A percentile compares a stretch with the other conserved stretches of the same genome.
These are phyloP conservation scores for Trematosphaeria pertusa DNA, from an alignment of 2,329 filamentous ascomycete genomes.

Conservation along the genomic window DNA sequence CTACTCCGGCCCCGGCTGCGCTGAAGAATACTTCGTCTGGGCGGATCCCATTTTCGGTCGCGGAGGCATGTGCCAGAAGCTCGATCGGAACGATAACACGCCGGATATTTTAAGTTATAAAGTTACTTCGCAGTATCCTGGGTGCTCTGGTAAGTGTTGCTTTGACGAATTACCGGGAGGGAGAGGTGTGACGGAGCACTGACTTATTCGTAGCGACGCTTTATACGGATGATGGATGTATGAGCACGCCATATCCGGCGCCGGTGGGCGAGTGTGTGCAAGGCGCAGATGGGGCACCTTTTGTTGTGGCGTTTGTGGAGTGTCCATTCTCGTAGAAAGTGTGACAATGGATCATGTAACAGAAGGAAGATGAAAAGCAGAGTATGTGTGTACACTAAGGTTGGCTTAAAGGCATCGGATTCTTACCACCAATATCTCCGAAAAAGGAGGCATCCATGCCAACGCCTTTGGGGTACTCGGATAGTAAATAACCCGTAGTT, in stretches of 20 bases:
- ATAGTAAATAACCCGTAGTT: too few relatives aligned
- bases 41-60: slow-evolving; percentile 17
- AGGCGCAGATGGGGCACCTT: slow-evolving; percentile 8
- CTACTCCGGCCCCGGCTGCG: slow-evolving; percentile 13
- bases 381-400: too few relatives aligned
- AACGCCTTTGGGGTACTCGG: too few relatives aligned
- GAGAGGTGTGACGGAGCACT: background rate
- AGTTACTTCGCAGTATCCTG: slow-evolving; percentile 12
- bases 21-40: slow-evolving; percentile 12
- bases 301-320: slow-evolving; percentile 20
- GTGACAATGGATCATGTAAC: too few relatives aligned
- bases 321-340: slow-evolving; percentile 15
- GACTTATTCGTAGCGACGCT: slow-evolving; percentile 6
- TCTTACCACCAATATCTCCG: too few relatives aligned
- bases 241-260: slow-evolving; percentile 15
- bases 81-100: slow-evolving; percentile 21
- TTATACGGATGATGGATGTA: slow-evolving; percentile 17
- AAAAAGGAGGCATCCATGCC: too few relatives aligned
- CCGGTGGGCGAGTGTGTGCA: slow-evolving; percentile 12
- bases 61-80: slow-evolving; percentile 16
- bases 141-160: slow-evolving; percentile 11
- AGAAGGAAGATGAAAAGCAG: too few relatives aligned
- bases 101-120: slow-evolving; percentile 21
- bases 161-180: background rate
- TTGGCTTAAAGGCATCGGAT: too few relatives aligned